A percentile compares a stretch with the other conserved stretches of the same genome.
Conservation (phyloP, 352 stramenopile species). For the Phytophthora melonis region DNA sequence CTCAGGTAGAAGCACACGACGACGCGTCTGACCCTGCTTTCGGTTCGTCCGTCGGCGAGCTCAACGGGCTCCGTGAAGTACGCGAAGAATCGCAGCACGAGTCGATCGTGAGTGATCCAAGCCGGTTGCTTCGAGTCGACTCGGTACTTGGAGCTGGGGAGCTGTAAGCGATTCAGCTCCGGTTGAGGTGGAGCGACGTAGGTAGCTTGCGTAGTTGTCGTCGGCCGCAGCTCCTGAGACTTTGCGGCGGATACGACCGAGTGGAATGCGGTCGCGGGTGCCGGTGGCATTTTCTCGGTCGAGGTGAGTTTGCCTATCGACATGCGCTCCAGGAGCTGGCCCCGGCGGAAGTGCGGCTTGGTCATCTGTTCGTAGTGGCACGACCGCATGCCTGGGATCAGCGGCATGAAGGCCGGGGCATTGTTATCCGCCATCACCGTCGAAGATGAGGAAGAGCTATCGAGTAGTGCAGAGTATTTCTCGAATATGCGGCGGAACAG, state of each 20-base stretch:
- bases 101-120: constrained; percentile 78
- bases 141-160: constrained; percentile 56
- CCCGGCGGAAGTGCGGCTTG: constrained; percentile 64
- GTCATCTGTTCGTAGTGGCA: constrained; percentile 55
- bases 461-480: background rate
- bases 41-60: constrained; percentile 27
- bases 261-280: constrained; percentile 6
- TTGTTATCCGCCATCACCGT: constrained; percentile 26
- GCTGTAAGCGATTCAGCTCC: constrained; percentile 19
- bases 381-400: constrained; percentile 70
- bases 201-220: constrained; percentile 17
- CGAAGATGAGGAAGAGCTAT: constrained; percentile 6
- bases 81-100: constrained; percentile 92
- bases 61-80: constrained; percentile 74
- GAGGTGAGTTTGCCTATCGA: constrained; percentile 52
- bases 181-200: constrained; percentile 24
- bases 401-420: constrained; percentile 31
- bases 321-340: constrained; percentile 76
- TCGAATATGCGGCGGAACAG: constrained; percentile 20
- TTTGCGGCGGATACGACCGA: constrained; percentile 20
- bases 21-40: constrained; percentile 60
- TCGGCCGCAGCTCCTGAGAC: constrained; percentile 8
- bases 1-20: constrained; percentile 87
- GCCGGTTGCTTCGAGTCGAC: constrained; percentile 55
- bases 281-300: constrained; percentile 14